These are phyloP conservation scores for Jatropha curcas DNA, from an alignment of 345 rosid species.

Conservation along the genomic window DNA sequence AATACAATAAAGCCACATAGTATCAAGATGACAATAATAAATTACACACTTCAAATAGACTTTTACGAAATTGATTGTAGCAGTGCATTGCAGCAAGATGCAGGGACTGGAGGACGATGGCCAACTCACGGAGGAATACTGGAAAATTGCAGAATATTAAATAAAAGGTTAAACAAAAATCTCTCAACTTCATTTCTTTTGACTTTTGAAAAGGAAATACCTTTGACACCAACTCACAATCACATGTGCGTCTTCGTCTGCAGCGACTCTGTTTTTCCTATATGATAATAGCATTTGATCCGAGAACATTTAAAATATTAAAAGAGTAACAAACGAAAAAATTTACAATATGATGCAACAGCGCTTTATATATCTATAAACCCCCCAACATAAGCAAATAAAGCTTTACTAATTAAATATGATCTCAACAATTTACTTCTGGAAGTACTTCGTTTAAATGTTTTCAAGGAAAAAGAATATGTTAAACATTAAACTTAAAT, in stretches of 20 bases:
- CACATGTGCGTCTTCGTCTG: conserved; percentile 84
- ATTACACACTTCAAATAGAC: conserved; percentile 33
- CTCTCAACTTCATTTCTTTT: conserved; percentile 8
- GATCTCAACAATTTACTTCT: conserved; percentile 7
- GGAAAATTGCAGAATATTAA: conserved; percentile 27
- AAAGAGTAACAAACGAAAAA: not conserved
- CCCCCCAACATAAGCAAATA: not conserved
- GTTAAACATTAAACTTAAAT: conserved; percentile 2
- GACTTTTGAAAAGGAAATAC: conserved; percentile 35
- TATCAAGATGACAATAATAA: conserved; percentile 22
- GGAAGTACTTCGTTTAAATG: not conserved
- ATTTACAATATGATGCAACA: not conserved
- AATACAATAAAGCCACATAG: not conserved
- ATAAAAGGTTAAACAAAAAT: conserved; percentile 17
- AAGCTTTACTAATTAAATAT: not conserved
- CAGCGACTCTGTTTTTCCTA: conserved; percentile 74
- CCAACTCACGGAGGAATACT: conserved; percentile 93
- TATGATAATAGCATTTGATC: conserved; percentile 25
- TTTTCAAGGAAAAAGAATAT: not conserved
- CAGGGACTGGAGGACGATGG: conserved; percentile 99
- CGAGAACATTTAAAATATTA: conserved; percentile 9
- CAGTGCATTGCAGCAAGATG: conserved; percentile 95
- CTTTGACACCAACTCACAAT: conserved; percentile 97
- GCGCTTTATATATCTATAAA: conserved; percentile 17
- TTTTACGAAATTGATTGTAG: conserved; percentile 96